Base-by-base conservation (phyloP, 306 rosid species). In the Crataegus laevigata region DNA sequence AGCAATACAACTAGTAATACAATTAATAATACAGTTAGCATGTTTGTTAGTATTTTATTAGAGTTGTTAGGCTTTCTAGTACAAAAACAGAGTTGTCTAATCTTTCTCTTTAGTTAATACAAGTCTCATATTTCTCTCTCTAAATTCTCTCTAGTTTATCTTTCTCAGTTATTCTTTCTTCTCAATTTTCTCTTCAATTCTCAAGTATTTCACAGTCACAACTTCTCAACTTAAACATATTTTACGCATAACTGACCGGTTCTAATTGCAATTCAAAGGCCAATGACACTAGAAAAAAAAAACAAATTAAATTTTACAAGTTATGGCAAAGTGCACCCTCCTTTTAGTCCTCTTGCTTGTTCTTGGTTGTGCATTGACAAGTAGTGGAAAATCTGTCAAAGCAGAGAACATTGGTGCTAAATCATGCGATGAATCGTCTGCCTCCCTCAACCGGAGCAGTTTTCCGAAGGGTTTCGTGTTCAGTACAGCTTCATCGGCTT, bases 391-490 rank as follows among this genome's bases (percentile, higher is more conserved):
- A 63, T 63, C 68, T 15, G 2, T 29, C 68, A 17, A 63, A 40
- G 24, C 68, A 30, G 18, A 63, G 42, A 34, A 63, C 15, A 6
- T 29, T 0, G 67, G 8, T 59, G 14, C 64, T 59, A 4, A 11
- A 25, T 25, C 32, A 11, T 38, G 43, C 11, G 3, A 0, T 47
- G 22, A 63, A 19, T 29, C 68, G 18, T 30, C 38, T 9, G 68
- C 68, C 4, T 30, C 68, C 42, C 68, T 63, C 24, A 63, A 86
- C 58, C 82, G 92, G 4, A 78, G 54, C n/a, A 83, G 80, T 62
- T 83, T 85, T 60, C 91, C 91, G 8, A 36, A 50, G 12, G 58
- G 77, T 40, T 73, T 73, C 28, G 8, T 73, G 8, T 73, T 73
- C 28, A 58, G 68, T 40, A 60, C 77, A 59, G 77, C 68, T 73